A percentile compares a stretch with the other conserved stretches of the same genome.
These are phyloP conservation scores for Mucor velutinosus DNA, from an alignment of 371 early-diverging fungal species.

Conservation along the genomic window DNA sequence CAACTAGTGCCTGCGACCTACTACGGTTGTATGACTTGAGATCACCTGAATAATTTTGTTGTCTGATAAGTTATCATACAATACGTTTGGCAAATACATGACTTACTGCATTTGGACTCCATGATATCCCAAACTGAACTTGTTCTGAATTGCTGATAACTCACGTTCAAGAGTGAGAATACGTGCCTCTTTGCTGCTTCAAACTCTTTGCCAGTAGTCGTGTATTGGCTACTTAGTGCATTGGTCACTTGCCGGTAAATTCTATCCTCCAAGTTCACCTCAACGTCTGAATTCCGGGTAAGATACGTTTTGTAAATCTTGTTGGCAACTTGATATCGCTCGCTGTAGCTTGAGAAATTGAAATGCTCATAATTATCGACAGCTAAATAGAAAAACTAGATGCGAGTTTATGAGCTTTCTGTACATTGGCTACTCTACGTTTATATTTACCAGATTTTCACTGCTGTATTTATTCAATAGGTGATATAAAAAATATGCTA, in stretches of 20 bases:
- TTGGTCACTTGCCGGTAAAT: conserved; percentile 28
- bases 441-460: conserved; percentile 47
- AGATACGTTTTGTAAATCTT: conserved; percentile 44
- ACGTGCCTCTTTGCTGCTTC: conserved; percentile 47
- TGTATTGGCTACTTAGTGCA: conserved; percentile 3
- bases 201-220: conserved; percentile 26
- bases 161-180: conserved; percentile 38
- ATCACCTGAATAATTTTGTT: background rate
- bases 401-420: background rate
- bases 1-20: conserved; percentile 16
- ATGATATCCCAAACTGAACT: conserved; percentile 26
- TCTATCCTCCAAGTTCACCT: conserved; percentile 52
- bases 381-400: conserved; percentile 51
- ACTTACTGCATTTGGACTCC: conserved; percentile 29
- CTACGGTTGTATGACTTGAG: conserved; percentile 5
- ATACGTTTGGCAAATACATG: background rate
- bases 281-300: conserved; percentile 40
- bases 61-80: background rate
- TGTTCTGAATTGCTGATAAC: conserved; percentile 37
- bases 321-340: conserved; percentile 36
- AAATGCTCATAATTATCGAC: conserved; percentile 49
- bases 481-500: conserved; percentile 52
- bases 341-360: conserved; percentile 24
- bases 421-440: background rate
- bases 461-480: conserved; percentile 47